phyloP scores from a whole-genome alignment of 2,329 filamentous ascomycete genomes.

The Westerdykella sp. region DNA sequence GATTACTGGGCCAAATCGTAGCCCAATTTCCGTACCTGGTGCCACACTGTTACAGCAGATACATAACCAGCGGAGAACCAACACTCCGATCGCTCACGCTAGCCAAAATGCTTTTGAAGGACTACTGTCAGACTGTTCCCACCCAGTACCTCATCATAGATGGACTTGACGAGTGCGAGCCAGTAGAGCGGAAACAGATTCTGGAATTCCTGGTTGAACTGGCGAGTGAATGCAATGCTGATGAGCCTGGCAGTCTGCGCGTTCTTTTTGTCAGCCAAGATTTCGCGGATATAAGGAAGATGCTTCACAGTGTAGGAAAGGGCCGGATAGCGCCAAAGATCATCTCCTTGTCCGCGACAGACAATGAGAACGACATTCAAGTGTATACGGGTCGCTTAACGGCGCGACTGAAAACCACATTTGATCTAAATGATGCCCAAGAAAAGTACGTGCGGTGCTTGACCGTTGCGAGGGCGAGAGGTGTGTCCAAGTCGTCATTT shows the following conservation, averaged over 20 bases:
- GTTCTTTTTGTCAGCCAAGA: constrained; percentile 24
- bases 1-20: no score
- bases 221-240: constrained; percentile 9
- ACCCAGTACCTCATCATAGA: constrained; percentile 23
- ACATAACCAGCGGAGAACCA: no score
- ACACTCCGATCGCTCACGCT: constrained; percentile 3
- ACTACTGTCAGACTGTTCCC: constrained; percentile 10
- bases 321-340: constrained; percentile 9
- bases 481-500: no score
- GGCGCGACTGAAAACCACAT: neutral
- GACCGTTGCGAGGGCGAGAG: no score
- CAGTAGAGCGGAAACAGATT: constrained; percentile 14
- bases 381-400: neutral
- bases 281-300: constrained; percentile 14
- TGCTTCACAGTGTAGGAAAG: constrained; percentile 4
- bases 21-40: no score
- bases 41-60: no score
- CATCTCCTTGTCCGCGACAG: constrained; percentile 9
- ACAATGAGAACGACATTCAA: constrained; percentile 17
- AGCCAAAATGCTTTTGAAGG: constrained; percentile 16
- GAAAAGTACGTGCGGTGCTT: no score
- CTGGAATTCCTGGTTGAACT: constrained; percentile 12
- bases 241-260: constrained; percentile 16
- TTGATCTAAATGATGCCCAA: no score
- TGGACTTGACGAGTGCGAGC: constrained; percentile 18